phyloP scores from a whole-genome alignment of 805 yeast genomes.

The Ogataea nonfermentans region DNA sequence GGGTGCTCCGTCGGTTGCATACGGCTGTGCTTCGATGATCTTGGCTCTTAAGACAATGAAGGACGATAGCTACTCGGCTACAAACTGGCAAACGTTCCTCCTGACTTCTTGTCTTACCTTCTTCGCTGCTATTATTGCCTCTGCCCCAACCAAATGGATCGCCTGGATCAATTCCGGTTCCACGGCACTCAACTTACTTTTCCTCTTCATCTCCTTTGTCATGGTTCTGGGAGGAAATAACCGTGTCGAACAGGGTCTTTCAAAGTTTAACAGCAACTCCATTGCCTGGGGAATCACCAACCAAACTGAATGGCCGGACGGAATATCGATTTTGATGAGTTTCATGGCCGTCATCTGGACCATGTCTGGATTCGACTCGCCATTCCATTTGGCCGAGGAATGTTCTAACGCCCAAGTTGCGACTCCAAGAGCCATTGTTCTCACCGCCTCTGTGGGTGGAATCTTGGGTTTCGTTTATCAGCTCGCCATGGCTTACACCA shows the following conservation, averaged over 20 bases:
- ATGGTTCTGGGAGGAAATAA: conserved; percentile 50
- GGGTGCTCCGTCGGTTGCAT: conserved; percentile 58
- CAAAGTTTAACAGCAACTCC: conserved; percentile 48
- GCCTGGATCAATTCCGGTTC: conserved; percentile 52
- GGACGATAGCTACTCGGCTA: conserved; percentile 40
- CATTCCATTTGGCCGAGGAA: conserved; percentile 71
- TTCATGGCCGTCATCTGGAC: conserved; percentile 63
- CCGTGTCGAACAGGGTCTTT: conserved; percentile 35
- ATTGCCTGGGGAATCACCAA: conserved; percentile 54
- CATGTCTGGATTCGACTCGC: conserved; percentile 72
- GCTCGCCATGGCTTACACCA: conserved; percentile 59
- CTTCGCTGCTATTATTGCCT: conserved; percentile 45
- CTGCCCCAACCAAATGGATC: conserved; percentile 52
- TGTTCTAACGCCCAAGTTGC: conserved; percentile 60
- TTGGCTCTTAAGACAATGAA: conserved; percentile 46
- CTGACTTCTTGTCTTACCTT: conserved; percentile 50
- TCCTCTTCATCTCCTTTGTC: conserved; percentile 49
- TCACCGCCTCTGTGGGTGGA: conserved; percentile 56
- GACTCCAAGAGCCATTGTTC: conserved; percentile 62
- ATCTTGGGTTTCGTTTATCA: conserved; percentile 53
- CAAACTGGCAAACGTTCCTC: conserved; percentile 49
- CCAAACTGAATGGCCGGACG: conserved; percentile 59
- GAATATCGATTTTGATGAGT: conserved; percentile 53
- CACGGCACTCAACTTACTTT: conserved; percentile 46
- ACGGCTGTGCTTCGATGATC: conserved; percentile 55